A percentile compares a stretch with the other conserved stretches of the same genome.
Evolutionary conservation across 2,329 filamentous ascomycete genomes (phyloP).

Genomic region (Gaeumannomyces tritici): DNA sequence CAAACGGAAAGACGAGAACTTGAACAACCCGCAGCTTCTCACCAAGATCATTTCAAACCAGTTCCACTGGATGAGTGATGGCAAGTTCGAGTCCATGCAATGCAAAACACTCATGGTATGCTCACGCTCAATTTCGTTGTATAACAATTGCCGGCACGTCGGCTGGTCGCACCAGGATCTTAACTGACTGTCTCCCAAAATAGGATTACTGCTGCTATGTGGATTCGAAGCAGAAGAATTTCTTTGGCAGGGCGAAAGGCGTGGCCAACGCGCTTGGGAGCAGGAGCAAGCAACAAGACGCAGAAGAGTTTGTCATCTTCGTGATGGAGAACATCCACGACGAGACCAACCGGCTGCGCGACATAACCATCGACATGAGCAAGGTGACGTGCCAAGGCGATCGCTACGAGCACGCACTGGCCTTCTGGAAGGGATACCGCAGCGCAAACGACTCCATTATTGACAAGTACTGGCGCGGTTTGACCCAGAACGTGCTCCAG

Average conservation of each 20-base stretch:
- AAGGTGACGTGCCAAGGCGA: neutral
- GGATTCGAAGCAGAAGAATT: constrained; percentile 28
- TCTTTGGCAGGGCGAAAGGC: constrained; percentile 3
- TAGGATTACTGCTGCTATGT: constrained; percentile 57
- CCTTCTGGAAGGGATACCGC: constrained; percentile 66
- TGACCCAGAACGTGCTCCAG: constrained; percentile 62
- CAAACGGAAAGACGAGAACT: constrained; percentile 48
- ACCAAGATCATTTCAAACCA: constrained; percentile 49
- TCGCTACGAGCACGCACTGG: constrained; percentile 13
- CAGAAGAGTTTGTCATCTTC: constrained; percentile 82
- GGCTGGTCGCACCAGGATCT: constrained; percentile 3
- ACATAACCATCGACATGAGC: constrained; percentile 17
- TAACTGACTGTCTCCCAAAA: constrained; percentile 7
- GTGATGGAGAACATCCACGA: constrained; percentile 73
- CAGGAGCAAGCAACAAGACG: constrained; percentile 65
- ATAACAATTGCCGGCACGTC: neutral
- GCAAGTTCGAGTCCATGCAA: constrained; percentile 39
- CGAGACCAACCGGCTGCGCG: constrained; percentile 62
- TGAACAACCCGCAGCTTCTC: constrained; percentile 47
- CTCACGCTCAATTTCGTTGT: constrained; percentile 7
- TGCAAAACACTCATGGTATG: constrained; percentile 49
- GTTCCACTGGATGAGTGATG: constrained; percentile 45
- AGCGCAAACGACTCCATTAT: constrained; percentile 66
- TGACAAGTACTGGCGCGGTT: constrained; percentile 68
- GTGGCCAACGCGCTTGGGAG: constrained; percentile 9